Evolutionary conservation across 345 rosid species (phyloP).

Genomic region (Ceriops decandra): DNA sequence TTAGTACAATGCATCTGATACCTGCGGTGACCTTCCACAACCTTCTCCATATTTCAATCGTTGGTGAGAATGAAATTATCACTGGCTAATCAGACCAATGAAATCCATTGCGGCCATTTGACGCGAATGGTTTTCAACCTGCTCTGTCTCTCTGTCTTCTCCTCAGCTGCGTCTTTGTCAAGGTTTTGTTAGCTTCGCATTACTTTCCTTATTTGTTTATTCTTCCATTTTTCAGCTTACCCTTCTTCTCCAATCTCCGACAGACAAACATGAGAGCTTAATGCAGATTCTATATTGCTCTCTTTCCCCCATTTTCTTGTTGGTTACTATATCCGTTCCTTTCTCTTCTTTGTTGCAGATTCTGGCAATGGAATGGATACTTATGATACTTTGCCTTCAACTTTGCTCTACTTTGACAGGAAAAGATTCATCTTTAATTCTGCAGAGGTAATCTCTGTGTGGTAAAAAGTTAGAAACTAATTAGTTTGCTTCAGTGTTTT

Average conservation of each 20-base stretch:
- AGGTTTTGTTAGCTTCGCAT: too few relatives aligned
- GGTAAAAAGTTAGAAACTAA: too few relatives aligned
- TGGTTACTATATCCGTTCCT: too few relatives aligned
- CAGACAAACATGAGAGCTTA: too few relatives aligned
- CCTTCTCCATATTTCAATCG: constrained; percentile 96
- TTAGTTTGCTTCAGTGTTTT: too few relatives aligned
- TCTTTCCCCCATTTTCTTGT: too few relatives aligned
- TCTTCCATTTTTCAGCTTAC: too few relatives aligned
- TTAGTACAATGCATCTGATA: constrained; percentile 13
- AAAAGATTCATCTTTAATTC: background rate
- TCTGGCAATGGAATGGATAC: background rate
- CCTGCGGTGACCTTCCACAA: constrained; percentile 99
- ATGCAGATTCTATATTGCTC: too few relatives aligned
- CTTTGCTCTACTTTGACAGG: background rate
- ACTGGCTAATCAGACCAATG: constrained; percentile 83
- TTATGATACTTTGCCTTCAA: background rate
- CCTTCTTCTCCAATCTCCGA: too few relatives aligned
- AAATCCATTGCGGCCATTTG: constrained; percentile 99
- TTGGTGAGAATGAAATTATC: constrained; percentile 83
- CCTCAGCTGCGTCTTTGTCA: too few relatives aligned
- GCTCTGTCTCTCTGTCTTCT: too few relatives aligned
- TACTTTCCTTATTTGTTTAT: too few relatives aligned
- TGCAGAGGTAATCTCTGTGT: background rate
- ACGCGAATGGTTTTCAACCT: constrained; percentile 69
- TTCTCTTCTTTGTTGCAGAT: background rate